Evolutionary conservation across 768 basidiomycete species (phyloP), one percentile per base, ranked within the genome.

Genomic region (Pleurotus eryngii): DNA sequence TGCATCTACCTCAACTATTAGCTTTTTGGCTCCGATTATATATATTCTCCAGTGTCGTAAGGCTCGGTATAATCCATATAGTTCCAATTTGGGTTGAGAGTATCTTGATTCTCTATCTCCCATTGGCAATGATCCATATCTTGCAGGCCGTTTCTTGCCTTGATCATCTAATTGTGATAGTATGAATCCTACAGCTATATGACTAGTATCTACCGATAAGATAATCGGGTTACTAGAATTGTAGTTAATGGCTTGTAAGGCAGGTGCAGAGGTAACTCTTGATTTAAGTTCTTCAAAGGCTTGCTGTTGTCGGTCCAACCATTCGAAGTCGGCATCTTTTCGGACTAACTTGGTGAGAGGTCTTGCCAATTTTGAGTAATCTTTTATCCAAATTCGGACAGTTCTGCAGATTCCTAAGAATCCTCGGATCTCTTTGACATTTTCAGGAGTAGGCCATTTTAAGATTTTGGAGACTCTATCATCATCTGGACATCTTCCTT

Each of bases 1-100:
- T 0, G 67, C 74, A 59, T 74, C 69, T 1, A 74, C 70, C 59
- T 74, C 69, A 2, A 76, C 61, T 5, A 58, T 20, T 1, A 70
- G 46, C n/a, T 59, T 66, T 27, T 57, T 57, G 6, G 63, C 24
- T 1, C 69, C 64, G 4, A 67, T 62, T 0, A 64, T n/a, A 49
- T 61, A 64, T 0, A 65, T 18, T 1, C 63, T 18, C 37, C 64
- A 65, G 14, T 61, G 60, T 20, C 64, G 39, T 2, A 75, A 45
- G 1, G 68, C 63, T 0, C 69, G 59, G 47, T 60, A 74, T 0
- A 73, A 38, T 0, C 74, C 68, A 47, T 70, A 76, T 0, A 74
- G 59, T 59, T 75, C 74, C 0, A 73, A 42, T 43, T 76, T 75
- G 0, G 69, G 62, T 40, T 75, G 72, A 2, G 68, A 72, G 58